Percentiles rank a stretch among this genome's conserved stretches.
Conservation (phyloP, 139 green algal species). For the Chlamydomonas asymmetrica region DNA sequence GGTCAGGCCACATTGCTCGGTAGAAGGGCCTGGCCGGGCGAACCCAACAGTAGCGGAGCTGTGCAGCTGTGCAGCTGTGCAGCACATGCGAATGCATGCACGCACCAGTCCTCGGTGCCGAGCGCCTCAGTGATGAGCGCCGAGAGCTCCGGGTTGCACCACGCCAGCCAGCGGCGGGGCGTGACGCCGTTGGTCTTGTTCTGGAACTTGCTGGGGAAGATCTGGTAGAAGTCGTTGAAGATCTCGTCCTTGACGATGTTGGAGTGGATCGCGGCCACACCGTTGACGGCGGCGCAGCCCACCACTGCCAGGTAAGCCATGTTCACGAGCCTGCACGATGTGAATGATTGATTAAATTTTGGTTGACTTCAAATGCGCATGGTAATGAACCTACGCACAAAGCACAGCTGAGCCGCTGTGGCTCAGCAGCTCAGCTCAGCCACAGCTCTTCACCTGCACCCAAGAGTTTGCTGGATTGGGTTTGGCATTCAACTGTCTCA, state of each 20-base stretch:
- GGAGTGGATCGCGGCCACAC: slow-evolving; percentile 95
- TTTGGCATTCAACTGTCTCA: too few species aligned
- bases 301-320: slow-evolving; percentile 97
- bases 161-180: slow-evolving; percentile 92
- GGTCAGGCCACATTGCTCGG: too few species aligned
- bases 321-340: slow-evolving; percentile 77
- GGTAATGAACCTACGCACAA: too few species aligned
- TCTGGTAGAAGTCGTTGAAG: slow-evolving; percentile 75
- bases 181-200: slow-evolving; percentile 99
- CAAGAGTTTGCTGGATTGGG: too few species aligned
- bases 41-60: too few species aligned
- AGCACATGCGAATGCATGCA: too few species aligned
- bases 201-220: slow-evolving; percentile 87
- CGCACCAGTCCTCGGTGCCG: slow-evolving; percentile 78
- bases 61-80: too few species aligned
- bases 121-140: slow-evolving; percentile 88
- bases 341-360: neutral
- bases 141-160: slow-evolving; percentile 93
- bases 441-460: too few species aligned
- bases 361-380: neutral
- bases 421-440: too few species aligned
- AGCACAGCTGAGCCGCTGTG: too few species aligned
- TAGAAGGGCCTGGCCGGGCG: too few species aligned
- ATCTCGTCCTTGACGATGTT: slow-evolving; percentile 89
- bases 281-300: slow-evolving; percentile 87